Base-by-base conservation (phyloP, 495 filamentous ascomycete genomes). In the Aspergillus funiculosus region DNA sequence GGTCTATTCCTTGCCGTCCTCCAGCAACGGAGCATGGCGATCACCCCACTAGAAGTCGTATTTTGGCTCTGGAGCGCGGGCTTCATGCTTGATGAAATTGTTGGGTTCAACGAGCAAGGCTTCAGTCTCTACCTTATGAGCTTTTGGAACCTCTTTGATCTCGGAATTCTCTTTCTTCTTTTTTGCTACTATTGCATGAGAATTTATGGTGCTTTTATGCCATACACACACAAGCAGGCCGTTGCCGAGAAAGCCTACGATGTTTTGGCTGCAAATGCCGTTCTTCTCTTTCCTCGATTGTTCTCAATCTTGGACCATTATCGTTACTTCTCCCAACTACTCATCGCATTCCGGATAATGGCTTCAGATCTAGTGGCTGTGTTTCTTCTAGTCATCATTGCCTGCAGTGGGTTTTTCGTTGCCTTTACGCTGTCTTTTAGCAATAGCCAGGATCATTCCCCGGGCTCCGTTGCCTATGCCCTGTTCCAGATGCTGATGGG, bases 31-130 rank as follows among this genome's bases (percentile, higher is more conserved):
- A 88, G 86, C 14, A 75, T 77, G 31, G 70, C 73, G 17, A 94
- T 96, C 54, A 92, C 88, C 9, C 70, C 78, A 2, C 64, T 95
- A 6, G 90, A 96, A 61, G 61, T 95, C 15, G 54, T 92, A 8
- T 95, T 96, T 60, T 96, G 90, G 90, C 83, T 96, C 60, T 96
- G 90, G 90, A 91, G 87, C 58, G 85, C 87, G 17, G 90, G 90
- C 3, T 96, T 91, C 63, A 94, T 95, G 87, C 82, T 96, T n/a
- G 88, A 94, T 55, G 89, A 95, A 61, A 72, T 95, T 31, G 86
- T 92, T 21, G 87, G 87, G 5, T 94, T 94, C 72, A 91, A 87
- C 52, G 89, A 95, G 58, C 86, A 94, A 57, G 90, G 90, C 5
- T 92, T 95, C 59, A 88, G 88, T 39, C 76, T 96, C 7, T 96